Conservation (phyloP, 1,284 basidiomycete genomes). For the Neotropicomus parvogracilis region DNA sequence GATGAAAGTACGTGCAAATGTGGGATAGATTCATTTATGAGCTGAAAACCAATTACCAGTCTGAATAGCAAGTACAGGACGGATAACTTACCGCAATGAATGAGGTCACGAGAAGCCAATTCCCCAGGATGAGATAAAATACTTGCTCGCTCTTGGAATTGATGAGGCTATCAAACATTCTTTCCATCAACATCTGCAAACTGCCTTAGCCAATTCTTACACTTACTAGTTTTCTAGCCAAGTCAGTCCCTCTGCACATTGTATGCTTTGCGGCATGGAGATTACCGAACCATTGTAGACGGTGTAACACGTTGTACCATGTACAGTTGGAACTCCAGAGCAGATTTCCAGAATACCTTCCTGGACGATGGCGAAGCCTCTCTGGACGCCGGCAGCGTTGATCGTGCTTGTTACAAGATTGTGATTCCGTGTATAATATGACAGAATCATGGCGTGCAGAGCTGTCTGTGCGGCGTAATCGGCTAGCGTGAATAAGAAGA, state of each 20-base stretch:
- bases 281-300: conserved; percentile 5
- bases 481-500: conserved; percentile 38
- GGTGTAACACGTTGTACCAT: conserved; percentile 10
- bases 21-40: conserved; percentile 48
- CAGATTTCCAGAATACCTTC: conserved; percentile 14
- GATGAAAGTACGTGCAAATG: conserved; percentile 36
- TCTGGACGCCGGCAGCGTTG: conserved; percentile 12
- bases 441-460: conserved; percentile 36
- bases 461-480: conserved; percentile 37
- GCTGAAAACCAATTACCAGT: conserved; percentile 27
- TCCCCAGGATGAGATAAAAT: conserved; percentile 39
- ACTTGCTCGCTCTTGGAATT: conserved; percentile 41
- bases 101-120: conserved; percentile 43
- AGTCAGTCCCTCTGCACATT: conserved; percentile 36
- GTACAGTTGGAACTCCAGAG: conserved; percentile 13
- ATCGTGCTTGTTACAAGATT: conserved; percentile 30
- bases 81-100: conserved; percentile 38
- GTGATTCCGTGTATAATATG: conserved; percentile 34
- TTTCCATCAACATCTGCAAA: not conserved
- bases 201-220: not conserved
- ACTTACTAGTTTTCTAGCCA: conserved; percentile 35
- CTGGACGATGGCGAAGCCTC: conserved; percentile 15
- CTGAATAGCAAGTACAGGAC: not conserved
- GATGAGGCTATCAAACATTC: conserved; percentile 10
- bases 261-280: conserved; percentile 12